Evolutionary conservation across 2,329 filamentous ascomycete genomes (phyloP), one percentile per base, ranked within the genome.

Genomic region (Phaeosphaeria sp.): DNA sequence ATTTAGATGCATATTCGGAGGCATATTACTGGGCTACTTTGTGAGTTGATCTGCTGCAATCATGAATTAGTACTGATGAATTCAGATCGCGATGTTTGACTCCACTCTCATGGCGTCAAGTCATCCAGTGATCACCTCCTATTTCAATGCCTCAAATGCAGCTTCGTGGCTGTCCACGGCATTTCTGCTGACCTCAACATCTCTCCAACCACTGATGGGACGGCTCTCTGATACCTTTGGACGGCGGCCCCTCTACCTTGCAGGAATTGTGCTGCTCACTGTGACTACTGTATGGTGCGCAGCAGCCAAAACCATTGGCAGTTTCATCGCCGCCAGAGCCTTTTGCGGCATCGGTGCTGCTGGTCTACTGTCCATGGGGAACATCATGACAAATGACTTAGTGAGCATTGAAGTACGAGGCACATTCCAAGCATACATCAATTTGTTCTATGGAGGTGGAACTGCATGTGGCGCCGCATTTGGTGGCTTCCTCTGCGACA

Each of bases 121-220:
- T 43, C 91, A 95, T 74, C 91, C 91, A 0, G 89, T 91, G 56
- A 92, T 94, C 60, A 93, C 91, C 0, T 92, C 90, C 0, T 87
- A 93, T 74, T 94, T 94, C 75, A 80, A 88, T 59, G 86, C 89
- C 49, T 91, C 90, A 30, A 92, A 94, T 74, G 87, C 87, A 47
- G 91, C 91, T 2, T 92, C 91, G 1, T 95, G 91, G 91, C 82
- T 94, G 4, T 92, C 90, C 1, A 94, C 91, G 0, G 87, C 90
- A 0, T 94, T 93, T 63, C 77, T 94, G 36, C 82, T 95, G 39
- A 92, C 91, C 0, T 91, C 87, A 3, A 93, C 91, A 1, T 87
- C 89, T 22, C 89, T 92, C 56, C 89, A 93, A 75, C 91, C 91
- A 0, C 78, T 94, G 1, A 86, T 91, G 62, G 91, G 90, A 2